Evolutionary conservation across 2,329 filamentous ascomycete genomes (phyloP).

Genomic region (Scedosporium apiospermum): DNA sequence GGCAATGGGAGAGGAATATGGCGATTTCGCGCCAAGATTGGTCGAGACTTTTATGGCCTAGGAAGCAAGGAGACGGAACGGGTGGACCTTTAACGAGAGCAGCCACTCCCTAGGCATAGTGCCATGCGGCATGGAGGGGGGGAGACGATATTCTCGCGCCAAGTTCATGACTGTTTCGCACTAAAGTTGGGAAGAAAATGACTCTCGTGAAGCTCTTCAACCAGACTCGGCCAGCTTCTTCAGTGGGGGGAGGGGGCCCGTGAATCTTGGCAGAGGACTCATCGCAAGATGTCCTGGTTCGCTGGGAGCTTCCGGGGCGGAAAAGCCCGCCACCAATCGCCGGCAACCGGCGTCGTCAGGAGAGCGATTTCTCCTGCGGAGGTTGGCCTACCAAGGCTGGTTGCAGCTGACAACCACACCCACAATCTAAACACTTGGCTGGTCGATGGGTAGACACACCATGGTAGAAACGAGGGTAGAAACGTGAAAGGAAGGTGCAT

Average conservation of each 20-base stretch:
- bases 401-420: background rate
- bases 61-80: background rate
- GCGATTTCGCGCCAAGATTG: background rate
- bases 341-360: background rate
- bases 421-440: background rate
- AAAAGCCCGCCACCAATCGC: conserved; percentile 1
- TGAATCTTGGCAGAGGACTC: background rate
- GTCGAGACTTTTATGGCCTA: background rate
- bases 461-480: background rate
- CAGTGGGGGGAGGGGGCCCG: background rate
- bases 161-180: background rate
- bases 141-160: background rate
- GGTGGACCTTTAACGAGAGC: background rate
- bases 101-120: background rate
- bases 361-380: background rate
- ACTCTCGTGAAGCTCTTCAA: background rate
- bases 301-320: background rate
- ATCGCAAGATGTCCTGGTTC: background rate
- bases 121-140: background rate
- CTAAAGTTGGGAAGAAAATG: background rate
- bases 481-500: background rate
- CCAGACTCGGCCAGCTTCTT: background rate
- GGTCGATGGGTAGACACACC: background rate
- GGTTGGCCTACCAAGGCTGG: background rate
- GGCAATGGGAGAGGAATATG: background rate